Evolutionary conservation across 2,329 filamentous ascomycete species (phyloP).

Genomic region (Colletotrichum eremochloae): DNA sequence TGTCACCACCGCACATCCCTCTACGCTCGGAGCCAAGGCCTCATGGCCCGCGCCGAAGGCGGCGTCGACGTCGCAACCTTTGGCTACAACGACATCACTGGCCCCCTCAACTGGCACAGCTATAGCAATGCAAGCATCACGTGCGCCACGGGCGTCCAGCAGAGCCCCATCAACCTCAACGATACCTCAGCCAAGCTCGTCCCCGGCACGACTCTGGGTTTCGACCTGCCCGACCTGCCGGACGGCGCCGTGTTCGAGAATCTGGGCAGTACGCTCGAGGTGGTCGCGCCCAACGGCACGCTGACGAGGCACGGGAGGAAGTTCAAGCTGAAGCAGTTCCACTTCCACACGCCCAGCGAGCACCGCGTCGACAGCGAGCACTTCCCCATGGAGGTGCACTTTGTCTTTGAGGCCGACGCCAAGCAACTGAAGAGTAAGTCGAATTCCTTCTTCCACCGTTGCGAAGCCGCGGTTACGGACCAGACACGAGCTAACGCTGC

Average conservation of each 20-base stretch:
- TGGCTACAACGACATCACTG: conserved; percentile 57
- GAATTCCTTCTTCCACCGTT: not conserved
- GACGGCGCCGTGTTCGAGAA: conserved; percentile 62
- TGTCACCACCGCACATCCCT: conserved; percentile 55
- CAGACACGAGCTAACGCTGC: not conserved
- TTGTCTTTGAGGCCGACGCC: conserved; percentile 54
- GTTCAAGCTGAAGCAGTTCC: conserved; percentile 67
- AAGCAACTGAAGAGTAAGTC: conserved; percentile 36
- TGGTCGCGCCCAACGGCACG: conserved; percentile 60
- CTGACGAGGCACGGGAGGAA: conserved; percentile 55
- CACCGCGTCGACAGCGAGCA: conserved; percentile 63
- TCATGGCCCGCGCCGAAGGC: conserved; percentile 30
- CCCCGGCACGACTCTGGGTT: conserved; percentile 49
- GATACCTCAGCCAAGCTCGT: conserved; percentile 42
- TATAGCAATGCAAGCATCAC: conserved; percentile 58
- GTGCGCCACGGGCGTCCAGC: conserved; percentile 63
- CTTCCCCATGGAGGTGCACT: conserved; percentile 57
- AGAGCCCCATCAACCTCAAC: conserved; percentile 69
- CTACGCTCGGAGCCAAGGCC: conserved; percentile 45
- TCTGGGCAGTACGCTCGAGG: conserved; percentile 65
- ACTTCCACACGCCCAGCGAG: conserved; percentile 73
- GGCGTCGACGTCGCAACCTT: conserved; percentile 54
- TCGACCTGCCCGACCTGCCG: conserved; percentile 53
- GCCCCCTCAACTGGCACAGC: conserved; percentile 66
- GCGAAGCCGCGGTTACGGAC: not conserved